These are phyloP conservation scores for Byssoonygena ceratinophila DNA, from an alignment of 2,329 filamentous ascomycete species.

Conservation along the genomic window DNA sequence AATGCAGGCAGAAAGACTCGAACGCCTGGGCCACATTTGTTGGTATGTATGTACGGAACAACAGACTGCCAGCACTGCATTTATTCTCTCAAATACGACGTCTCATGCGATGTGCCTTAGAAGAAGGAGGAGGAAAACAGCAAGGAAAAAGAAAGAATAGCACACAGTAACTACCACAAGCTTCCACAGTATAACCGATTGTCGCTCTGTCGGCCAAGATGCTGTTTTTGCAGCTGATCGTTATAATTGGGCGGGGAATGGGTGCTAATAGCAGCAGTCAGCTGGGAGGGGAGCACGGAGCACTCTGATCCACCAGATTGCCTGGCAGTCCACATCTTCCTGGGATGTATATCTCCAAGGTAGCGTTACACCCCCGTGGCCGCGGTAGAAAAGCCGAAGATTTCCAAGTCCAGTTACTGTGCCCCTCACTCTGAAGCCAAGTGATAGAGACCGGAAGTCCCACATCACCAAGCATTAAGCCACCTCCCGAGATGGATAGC, in stretches of 20 bases:
- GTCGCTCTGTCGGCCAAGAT: neutral
- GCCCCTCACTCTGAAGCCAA: too few relatives aligned
- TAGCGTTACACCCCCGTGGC: neutral
- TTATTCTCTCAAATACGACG: neutral
- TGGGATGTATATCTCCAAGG: neutral
- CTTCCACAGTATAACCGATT: neutral
- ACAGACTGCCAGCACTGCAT: neutral
- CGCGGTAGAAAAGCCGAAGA: neutral
- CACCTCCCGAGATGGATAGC: neutral
- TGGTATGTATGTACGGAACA: neutral
- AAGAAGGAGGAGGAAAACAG: neutral
- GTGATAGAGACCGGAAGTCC: too few relatives aligned
- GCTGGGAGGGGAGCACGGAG: neutral
- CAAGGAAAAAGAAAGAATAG: neutral
- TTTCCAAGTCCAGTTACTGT: too few relatives aligned
- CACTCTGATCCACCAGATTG: neutral
- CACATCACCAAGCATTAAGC: neutral
- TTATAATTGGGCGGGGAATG: neutral
- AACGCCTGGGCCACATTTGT: too few relatives aligned
- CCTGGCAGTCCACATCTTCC: neutral
- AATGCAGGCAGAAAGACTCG: neutral
- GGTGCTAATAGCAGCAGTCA: neutral
- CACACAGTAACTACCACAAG: neutral
- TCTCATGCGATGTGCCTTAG: too few relatives aligned
- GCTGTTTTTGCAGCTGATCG: neutral